These are phyloP conservation scores for Elsinoe fawcettii DNA, from an alignment of 2,329 filamentous ascomycete species.

Conservation along the genomic window DNA sequence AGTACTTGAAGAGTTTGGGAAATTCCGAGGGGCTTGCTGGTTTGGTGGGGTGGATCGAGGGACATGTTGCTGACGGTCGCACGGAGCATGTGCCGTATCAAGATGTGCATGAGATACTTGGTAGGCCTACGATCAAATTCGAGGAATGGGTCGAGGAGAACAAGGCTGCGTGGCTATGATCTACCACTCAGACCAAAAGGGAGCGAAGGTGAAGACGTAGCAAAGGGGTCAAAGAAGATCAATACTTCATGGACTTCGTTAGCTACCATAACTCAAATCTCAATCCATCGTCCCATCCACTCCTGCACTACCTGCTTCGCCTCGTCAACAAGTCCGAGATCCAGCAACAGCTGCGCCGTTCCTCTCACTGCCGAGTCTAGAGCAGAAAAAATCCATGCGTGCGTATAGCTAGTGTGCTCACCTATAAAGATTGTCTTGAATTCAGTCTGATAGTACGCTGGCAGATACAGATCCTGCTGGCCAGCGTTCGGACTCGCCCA, in stretches of 20 bases:
- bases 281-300: constrained; percentile 64
- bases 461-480: constrained; percentile 62
- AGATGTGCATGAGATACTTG: background rate
- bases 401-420: constrained; percentile 47
- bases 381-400: constrained; percentile 62
- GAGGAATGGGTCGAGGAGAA: constrained; percentile 8
- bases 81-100: background rate
- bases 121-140: background rate
- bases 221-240: too few species aligned
- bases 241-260: too few species aligned
- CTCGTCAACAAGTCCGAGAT: constrained; percentile 61
- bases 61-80: background rate
- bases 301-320: constrained; percentile 56
- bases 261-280: constrained; percentile 25
- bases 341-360: constrained; percentile 55
- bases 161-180: background rate
- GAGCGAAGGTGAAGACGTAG: too few species aligned
- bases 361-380: constrained; percentile 61
- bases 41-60: background rate
- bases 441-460: constrained; percentile 65
- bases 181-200: too few species aligned
- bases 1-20: constrained; percentile 57
- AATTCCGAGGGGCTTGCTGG: background rate
- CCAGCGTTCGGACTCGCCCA: constrained; percentile 53
- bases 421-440: constrained; percentile 58